Evolutionary conservation across 1,284 basidiomycete genomes (phyloP), one percentile per base, ranked within the genome.

Genomic region (Melampsora larici-populina): DNA sequence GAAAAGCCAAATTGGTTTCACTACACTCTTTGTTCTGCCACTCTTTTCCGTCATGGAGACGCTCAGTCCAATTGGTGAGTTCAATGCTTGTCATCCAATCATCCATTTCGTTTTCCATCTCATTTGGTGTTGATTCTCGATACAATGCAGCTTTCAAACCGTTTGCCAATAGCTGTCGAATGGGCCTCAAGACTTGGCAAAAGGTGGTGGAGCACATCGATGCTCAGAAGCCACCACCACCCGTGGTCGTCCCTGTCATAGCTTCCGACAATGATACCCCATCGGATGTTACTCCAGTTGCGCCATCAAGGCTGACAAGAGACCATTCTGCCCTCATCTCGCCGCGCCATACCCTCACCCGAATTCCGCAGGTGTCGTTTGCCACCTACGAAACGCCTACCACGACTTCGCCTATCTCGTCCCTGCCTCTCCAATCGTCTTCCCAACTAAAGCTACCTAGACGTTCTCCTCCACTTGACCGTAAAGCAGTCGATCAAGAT

Each of bases 1-100:
- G 24, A 89, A 89, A 80, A 89, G 90, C 2, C 94, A 97, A 83
- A 89, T 97, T n/a, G 92, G 90, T 80, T 97, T 97, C 84, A 92
- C 94, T 81, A 88, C 88, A 77, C 86, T 88, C 2, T 97, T 93
- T 83, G 91, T 90, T 46, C 88, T 89, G 80, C 94, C 94, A 0
- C 86, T 97, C 24, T 89, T 96, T 79, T 88, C 91, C 80, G 86
- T 92, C 31, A 89, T 90, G 6, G 87, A 76, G 51, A 46, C 51
- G 18, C 49, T 76, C 5, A 76, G 73, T 21, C 65, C 76, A 24
- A 11, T 33, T 36, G 65, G 73, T 76, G 26, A 68, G 63, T 66
- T 43, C 1, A 15, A 63, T 46, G 0, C 2, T 0, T 49, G 18
- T 18, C 17, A 24, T n/a, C 26, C 15, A 62, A 18, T 62, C 46